phyloP scores from a whole-genome alignment of 1,284 basidiomycete genomes.

The Flammula alnicola region DNA sequence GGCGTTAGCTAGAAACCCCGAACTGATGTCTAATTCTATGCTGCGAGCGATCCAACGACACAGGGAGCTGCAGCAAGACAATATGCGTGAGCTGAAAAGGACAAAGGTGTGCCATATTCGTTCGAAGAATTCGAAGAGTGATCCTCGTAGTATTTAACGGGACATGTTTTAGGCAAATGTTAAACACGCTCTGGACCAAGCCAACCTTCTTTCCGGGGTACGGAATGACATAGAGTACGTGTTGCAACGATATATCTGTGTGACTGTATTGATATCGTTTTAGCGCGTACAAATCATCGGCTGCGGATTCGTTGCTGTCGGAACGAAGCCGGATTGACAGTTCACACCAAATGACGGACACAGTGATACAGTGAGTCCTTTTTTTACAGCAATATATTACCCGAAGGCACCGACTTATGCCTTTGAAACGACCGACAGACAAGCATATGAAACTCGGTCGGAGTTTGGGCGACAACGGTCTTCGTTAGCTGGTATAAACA shows the following conservation, averaged over 20 bases:
- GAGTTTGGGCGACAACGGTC: slow-evolving; percentile 89
- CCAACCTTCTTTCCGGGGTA: slow-evolving; percentile 89
- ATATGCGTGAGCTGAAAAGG: slow-evolving; percentile 79
- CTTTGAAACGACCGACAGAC: slow-evolving; percentile 51
- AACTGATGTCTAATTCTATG: slow-evolving; percentile 84
- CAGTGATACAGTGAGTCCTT: slow-evolving; percentile 81
- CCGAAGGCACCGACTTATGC: not conserved
- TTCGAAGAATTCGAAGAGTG: too few relatives aligned
- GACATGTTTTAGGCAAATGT: slow-evolving; percentile 88
- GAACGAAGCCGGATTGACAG: slow-evolving; percentile 91
- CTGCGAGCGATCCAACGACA: slow-evolving; percentile 90
- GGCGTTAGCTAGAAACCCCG: slow-evolving; percentile 72
- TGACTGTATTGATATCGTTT: not conserved
- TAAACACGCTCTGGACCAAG: slow-evolving; percentile 84
- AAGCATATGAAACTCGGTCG: slow-evolving; percentile 97
- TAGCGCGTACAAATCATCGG: slow-evolving; percentile 88
- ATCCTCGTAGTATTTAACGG: too few relatives aligned
- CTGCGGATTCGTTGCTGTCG: slow-evolving; percentile 85
- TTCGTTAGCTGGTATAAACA: slow-evolving; percentile 78
- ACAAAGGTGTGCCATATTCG: too few relatives aligned
- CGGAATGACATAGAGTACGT: slow-evolving; percentile 94
- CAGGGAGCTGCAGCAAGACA: slow-evolving; percentile 88
- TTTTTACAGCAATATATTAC: not conserved
- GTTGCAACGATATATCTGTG: too few relatives aligned
- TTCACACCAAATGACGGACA: slow-evolving; percentile 94